These are phyloP conservation scores for Purshia tridentata DNA, from an alignment of 306 rosid species.

Conservation along the genomic window DNA sequence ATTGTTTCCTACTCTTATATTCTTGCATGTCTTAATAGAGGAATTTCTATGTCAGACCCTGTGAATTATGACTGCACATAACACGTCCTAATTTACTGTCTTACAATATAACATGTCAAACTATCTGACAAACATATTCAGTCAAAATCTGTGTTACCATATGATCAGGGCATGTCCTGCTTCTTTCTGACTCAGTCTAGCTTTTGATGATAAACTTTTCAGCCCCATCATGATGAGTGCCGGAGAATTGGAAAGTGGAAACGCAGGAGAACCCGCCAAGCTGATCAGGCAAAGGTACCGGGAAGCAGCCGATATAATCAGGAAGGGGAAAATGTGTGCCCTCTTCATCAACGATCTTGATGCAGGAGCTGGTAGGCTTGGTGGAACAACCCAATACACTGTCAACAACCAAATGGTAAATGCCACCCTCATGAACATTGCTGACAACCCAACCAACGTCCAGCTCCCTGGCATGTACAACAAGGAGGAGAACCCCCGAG, in stretches of 20 bases:
- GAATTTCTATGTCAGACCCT: neutral
- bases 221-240: constrained; percentile 99
- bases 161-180: neutral
- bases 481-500: constrained; percentile 95
- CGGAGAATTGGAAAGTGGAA: constrained; percentile 96
- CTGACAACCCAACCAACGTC: constrained; percentile 90
- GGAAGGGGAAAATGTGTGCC: constrained; percentile 83
- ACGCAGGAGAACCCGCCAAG: constrained; percentile 98
- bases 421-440: constrained; percentile 99
- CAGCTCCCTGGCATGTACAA: constrained; percentile 99
- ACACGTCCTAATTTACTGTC: too few species aligned
- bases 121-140: neutral
- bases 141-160: neutral
- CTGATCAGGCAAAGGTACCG: constrained; percentile 91
- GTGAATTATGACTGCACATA: too few species aligned
- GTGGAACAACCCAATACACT: constrained; percentile 97
- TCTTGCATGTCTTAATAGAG: neutral
- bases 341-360: constrained; percentile 97
- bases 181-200: constrained; percentile 10
- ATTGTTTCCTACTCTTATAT: neutral
- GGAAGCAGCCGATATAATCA: constrained; percentile 89
- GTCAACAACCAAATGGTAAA: constrained; percentile 99
- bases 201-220: constrained; percentile 4
- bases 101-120: too few species aligned
- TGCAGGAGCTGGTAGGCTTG: constrained; percentile 95